phyloP scores from a whole-genome alignment of 805 yeast genomes.

The Zygosaccharomyces rouxii region DNA sequence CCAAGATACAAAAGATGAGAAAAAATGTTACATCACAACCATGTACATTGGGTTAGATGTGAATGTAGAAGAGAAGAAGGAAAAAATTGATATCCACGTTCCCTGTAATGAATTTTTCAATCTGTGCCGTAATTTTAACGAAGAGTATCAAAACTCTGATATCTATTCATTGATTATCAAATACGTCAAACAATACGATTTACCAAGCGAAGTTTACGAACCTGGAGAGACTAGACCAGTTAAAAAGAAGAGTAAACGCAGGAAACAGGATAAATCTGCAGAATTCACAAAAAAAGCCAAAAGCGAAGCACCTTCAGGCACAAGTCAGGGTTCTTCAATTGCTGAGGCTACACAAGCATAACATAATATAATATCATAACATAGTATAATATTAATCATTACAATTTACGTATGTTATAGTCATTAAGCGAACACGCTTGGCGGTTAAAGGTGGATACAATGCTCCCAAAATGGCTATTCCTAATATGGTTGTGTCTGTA shows the following conservation, averaged over 20 bases:
- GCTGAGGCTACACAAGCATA: conserved; percentile 17
- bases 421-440: conserved; percentile 3
- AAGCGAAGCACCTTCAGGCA: conserved; percentile 18
- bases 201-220: conserved; percentile 78
- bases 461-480: background rate
- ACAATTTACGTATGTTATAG: background rate
- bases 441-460: too few relatives aligned
- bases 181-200: conserved; percentile 70
- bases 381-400: background rate
- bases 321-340: conserved; percentile 9
- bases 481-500: background rate
- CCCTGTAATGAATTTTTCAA: conserved; percentile 88
- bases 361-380: background rate
- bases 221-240: conserved; percentile 76
- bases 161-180: conserved; percentile 55
- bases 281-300: conserved; percentile 34
- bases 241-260: conserved; percentile 52
- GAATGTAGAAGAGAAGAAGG: conserved; percentile 45
- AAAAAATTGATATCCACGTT: conserved; percentile 75
- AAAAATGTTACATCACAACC: conserved; percentile 59
- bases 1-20: conserved; percentile 25
- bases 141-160: conserved; percentile 57
- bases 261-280: conserved; percentile 33
- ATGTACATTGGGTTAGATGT: conserved; percentile 73
- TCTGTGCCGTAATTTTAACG: conserved; percentile 68